Evolutionary conservation across 306 rosid genomes (phyloP).

Genomic region (Canavalia gladiata): DNA sequence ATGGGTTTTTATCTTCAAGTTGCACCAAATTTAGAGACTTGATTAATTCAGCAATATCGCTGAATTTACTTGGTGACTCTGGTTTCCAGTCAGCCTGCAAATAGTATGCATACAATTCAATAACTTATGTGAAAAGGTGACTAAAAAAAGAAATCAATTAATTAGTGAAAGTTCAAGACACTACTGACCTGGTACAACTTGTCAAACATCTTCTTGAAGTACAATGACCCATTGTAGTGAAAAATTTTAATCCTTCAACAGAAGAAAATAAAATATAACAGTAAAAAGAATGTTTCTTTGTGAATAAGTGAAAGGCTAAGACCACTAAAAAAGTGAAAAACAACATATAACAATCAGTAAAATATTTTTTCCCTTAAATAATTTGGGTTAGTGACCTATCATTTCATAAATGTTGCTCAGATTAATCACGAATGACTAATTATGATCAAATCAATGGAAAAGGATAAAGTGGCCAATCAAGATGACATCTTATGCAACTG

Average conservation of each 20-base stretch:
- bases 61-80: conserved; percentile 71
- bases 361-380: conserved; percentile 18
- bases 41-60: conserved; percentile 71
- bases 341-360: conserved; percentile 31
- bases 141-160: conserved; percentile 3
- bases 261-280: not conserved
- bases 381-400: conserved; percentile 23
- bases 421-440: conserved; percentile 15
- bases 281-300: conserved; percentile 5
- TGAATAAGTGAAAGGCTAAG: conserved; percentile 16
- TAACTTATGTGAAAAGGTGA: conserved; percentile 12
- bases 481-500: not conserved
- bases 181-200: conserved; percentile 86
- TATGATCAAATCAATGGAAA: conserved; percentile 33
- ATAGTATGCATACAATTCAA: conserved; percentile 38
- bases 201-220: conserved; percentile 92
- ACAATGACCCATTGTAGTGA: conserved; percentile 81
- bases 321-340: conserved; percentile 34
- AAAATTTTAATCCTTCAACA: conserved; percentile 80
- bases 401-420: conserved; percentile 18
- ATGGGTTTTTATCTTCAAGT: conserved; percentile 70
- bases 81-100: conserved; percentile 95
- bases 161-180: conserved; percentile 41
- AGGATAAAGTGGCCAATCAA: conserved; percentile 34
- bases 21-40: conserved; percentile 67